phyloP scores from a whole-genome alignment of 257 asterid species.

The Misopates orontium region DNA sequence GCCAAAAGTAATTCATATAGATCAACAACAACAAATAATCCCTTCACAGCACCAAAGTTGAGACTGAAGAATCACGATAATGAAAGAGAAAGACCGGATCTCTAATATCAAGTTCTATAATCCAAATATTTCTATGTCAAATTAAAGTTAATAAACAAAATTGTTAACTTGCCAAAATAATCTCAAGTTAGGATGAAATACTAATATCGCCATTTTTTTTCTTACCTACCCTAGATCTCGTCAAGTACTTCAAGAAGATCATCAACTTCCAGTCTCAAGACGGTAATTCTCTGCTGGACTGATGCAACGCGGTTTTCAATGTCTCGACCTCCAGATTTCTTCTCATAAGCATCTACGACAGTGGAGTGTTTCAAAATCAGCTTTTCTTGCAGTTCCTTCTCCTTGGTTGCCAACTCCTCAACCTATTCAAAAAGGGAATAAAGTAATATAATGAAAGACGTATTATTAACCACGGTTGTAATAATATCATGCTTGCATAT shows the following conservation, averaged over 20 bases:
- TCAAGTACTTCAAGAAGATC: constrained; percentile 83
- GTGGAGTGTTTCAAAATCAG: constrained; percentile 78
- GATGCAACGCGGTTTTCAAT: constrained; percentile 75
- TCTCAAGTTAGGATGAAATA: constrained; percentile 27
- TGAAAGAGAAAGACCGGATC: constrained; percentile 1
- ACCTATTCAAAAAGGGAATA: constrained; percentile 46
- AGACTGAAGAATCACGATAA: background rate
- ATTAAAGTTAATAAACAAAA: constrained; percentile 31
- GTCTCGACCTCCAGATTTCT: constrained; percentile 75
- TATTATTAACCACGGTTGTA: background rate
- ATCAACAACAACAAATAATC: background rate
- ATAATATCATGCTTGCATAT: background rate
- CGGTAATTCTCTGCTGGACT: constrained; percentile 73
- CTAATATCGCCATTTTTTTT: too few species aligned
- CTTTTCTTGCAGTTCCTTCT: constrained; percentile 89
- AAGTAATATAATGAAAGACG: background rate
- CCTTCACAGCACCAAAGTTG: background rate
- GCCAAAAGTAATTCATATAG: background rate
- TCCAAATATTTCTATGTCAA: background rate
- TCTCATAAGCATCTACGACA: constrained; percentile 79
- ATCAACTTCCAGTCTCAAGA: constrained; percentile 84
- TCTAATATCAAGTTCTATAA: background rate
- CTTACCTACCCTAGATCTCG: constrained; percentile 55
- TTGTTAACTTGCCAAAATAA: constrained; percentile 23
- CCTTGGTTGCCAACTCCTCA: constrained; percentile 81